Evolutionary conservation across 208 protist species (phyloP).

Genomic region (Leishmania arabica): DNA sequence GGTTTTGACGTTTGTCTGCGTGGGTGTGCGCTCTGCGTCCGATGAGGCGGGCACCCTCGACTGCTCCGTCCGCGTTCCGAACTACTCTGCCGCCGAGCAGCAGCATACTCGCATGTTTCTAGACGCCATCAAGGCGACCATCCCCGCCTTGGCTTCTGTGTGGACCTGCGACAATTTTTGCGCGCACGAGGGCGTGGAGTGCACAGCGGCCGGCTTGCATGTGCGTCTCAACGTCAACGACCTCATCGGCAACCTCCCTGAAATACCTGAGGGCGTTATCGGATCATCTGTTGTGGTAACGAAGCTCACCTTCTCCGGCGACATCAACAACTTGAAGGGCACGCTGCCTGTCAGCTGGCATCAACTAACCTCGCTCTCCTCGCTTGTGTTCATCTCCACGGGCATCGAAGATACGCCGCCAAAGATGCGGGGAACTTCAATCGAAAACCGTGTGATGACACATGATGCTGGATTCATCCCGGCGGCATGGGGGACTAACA

Average conservation of each 20-base stretch:
- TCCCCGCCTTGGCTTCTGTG: conserved; percentile 6
- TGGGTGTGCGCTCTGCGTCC: conserved; percentile 2
- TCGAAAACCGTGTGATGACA: not conserved
- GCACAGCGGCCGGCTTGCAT: conserved; percentile 4
- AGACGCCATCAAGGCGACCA: conserved; percentile 12
- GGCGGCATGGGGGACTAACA: too few species aligned
- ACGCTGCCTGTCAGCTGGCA: conserved; percentile 25
- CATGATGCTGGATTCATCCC: too few species aligned
- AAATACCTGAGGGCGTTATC: conserved; percentile 10
- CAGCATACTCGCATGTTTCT: conserved; percentile 22
- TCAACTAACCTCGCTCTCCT: not conserved
- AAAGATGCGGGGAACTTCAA: not conserved
- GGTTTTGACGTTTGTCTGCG: conserved; percentile 5
- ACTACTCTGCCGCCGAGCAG: conserved; percentile 16
- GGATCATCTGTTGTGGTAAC: conserved; percentile 18
- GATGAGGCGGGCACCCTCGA: not conserved
- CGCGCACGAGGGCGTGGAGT: conserved; percentile 17
- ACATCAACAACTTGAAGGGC: conserved; percentile 6
- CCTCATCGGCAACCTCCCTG: conserved; percentile 12
- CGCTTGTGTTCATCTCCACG: conserved; percentile 16
- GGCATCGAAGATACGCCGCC: conserved; percentile 12
- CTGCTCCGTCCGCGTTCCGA: conserved; percentile 12
- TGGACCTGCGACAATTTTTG: conserved; percentile 36
- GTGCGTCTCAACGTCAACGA: conserved; percentile 9
- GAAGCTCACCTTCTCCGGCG: conserved; percentile 9